These are phyloP conservation scores for Didymella lethalis DNA, from an alignment of 2,329 filamentous ascomycete genomes.

Conservation along the genomic window DNA sequence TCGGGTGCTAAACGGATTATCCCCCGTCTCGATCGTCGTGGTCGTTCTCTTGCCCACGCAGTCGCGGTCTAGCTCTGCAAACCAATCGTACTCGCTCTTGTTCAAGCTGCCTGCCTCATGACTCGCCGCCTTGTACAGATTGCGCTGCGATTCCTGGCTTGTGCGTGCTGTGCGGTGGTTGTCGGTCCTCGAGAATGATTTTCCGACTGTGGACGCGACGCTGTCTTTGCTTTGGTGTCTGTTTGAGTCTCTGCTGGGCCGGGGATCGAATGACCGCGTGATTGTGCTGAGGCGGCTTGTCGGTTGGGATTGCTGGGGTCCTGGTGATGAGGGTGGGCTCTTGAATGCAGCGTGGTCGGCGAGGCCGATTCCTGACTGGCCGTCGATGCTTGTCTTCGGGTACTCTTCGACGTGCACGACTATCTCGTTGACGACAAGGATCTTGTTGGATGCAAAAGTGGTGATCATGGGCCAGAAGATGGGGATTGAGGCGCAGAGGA, in stretches of 20 bases:
- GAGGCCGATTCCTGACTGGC: constrained; percentile 29
- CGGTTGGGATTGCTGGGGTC: constrained; percentile 9
- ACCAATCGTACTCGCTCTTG: constrained; percentile 30
- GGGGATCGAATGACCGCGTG: constrained; percentile 17
- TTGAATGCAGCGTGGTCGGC: constrained; percentile 25
- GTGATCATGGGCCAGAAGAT: constrained; percentile 51
- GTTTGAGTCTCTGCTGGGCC: constrained; percentile 3
- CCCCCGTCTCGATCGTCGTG: constrained; percentile 18
- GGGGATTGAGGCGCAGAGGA: constrained; percentile 48
- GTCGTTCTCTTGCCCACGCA: constrained; percentile 25
- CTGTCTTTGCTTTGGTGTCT: constrained; percentile 24
- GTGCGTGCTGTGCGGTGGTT: constrained; percentile 15
- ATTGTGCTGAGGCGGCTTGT: constrained; percentile 24
- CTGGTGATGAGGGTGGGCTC: constrained; percentile 1
- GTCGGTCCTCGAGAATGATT: not conserved
- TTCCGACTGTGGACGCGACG: not conserved
- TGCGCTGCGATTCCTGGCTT: constrained; percentile 39
- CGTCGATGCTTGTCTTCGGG: constrained; percentile 27
- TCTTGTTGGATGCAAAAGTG: constrained; percentile 44
- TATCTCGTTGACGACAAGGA: constrained; percentile 52
- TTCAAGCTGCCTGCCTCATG: constrained; percentile 1
- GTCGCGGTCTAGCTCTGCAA: constrained; percentile 27
- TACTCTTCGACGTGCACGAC: constrained; percentile 43
- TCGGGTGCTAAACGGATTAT: not conserved
- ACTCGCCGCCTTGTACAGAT: constrained; percentile 26